Percentiles rank a stretch among this genome's conserved stretches.
These are phyloP conservation scores for Leccinellum luteum DNA, from an alignment of 768 basidiomycete genomes.

Conservation along the genomic window DNA sequence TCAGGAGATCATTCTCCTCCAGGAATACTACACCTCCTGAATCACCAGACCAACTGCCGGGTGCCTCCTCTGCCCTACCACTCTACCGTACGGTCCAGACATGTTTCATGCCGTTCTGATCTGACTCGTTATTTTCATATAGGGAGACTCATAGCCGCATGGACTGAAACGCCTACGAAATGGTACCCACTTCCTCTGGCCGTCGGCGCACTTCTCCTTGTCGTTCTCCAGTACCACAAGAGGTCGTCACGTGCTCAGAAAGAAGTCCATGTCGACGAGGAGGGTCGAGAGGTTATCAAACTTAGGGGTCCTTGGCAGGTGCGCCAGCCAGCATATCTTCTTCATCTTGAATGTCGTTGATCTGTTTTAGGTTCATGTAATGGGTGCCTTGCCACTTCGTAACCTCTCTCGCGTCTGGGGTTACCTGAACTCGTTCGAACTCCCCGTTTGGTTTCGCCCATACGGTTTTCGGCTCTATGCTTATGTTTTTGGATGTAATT, in stretches of 20 bases:
- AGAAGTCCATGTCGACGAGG: conserved; percentile 76
- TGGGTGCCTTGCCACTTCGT: conserved; percentile 91
- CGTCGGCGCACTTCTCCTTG: conserved; percentile 84
- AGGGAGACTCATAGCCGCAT: conserved; percentile 72
- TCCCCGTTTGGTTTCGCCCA: conserved; percentile 95
- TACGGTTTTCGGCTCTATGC: conserved; percentile 85
- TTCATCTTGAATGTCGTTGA: neutral
- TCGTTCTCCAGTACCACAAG: conserved; percentile 73
- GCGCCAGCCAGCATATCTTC: conserved; percentile 29
- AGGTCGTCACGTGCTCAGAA: conserved; percentile 45
- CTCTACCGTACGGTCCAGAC: conserved; percentile 42
- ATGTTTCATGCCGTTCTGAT: neutral
- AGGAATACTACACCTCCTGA: conserved; percentile 29
- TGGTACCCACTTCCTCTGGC: conserved; percentile 96
- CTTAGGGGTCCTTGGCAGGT: conserved; percentile 95
- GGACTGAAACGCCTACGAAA: conserved; percentile 84
- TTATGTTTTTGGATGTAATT: conserved; percentile 87
- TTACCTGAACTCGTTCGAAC: conserved; percentile 87
- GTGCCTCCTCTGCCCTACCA: conserved; percentile 36
- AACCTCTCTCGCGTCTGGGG: conserved; percentile 98
- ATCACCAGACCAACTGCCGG: conserved; percentile 47
- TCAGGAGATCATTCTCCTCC: conserved; percentile 26
- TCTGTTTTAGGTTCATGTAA: conserved; percentile 76
- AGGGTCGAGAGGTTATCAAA: conserved; percentile 77
- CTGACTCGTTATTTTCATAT: conserved; percentile 1